A percentile compares a stretch with the other conserved stretches of the same genome.
Evolutionary conservation across 2,329 filamentous ascomycete genomes (phyloP).

Genomic region (Colletotrichum sp.): DNA sequence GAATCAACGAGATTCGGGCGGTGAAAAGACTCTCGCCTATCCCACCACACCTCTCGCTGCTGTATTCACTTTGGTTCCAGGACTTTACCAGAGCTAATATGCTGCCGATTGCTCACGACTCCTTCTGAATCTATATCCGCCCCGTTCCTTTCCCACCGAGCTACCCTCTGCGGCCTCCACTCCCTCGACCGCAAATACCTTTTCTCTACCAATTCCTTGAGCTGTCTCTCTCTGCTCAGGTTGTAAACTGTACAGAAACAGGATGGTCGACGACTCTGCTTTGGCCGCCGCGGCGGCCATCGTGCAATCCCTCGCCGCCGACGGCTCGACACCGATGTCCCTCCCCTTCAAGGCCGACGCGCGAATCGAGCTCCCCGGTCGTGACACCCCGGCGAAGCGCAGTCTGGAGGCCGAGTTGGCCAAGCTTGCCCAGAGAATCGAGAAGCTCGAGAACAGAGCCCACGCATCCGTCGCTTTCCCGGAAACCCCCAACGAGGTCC

Average conservation of each 20-base stretch:
- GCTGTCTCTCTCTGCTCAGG: neutral
- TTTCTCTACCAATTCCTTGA: neutral
- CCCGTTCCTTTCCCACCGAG: neutral
- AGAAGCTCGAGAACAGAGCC: constrained; percentile 81
- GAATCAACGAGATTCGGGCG: constrained; percentile 13
- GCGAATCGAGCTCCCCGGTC: constrained; percentile 75
- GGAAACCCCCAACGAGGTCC: constrained; percentile 80
- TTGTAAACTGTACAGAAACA: constrained; percentile 16
- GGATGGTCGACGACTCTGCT: constrained; percentile 60
- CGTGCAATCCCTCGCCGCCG: constrained; percentile 55
- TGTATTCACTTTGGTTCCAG: constrained; percentile 18
- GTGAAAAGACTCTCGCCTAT: neutral
- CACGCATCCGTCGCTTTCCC: constrained; percentile 69
- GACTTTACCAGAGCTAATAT: constrained; percentile 18
- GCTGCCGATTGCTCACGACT: constrained; percentile 18
- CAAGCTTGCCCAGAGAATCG: constrained; percentile 77
- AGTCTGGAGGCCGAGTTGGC: constrained; percentile 83
- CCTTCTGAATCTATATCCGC: constrained; percentile 12
- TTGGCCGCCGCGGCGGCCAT: constrained; percentile 59
- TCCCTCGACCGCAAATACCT: neutral
- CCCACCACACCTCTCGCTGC: neutral
- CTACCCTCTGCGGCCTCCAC: neutral
- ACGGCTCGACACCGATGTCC: constrained; percentile 42
- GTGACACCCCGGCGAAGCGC: constrained; percentile 75
- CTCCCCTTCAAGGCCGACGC: constrained; percentile 48